These are phyloP conservation scores for Bruguiera hainesii DNA, from an alignment of 441 rosid genomes.

Conservation along the genomic window DNA sequence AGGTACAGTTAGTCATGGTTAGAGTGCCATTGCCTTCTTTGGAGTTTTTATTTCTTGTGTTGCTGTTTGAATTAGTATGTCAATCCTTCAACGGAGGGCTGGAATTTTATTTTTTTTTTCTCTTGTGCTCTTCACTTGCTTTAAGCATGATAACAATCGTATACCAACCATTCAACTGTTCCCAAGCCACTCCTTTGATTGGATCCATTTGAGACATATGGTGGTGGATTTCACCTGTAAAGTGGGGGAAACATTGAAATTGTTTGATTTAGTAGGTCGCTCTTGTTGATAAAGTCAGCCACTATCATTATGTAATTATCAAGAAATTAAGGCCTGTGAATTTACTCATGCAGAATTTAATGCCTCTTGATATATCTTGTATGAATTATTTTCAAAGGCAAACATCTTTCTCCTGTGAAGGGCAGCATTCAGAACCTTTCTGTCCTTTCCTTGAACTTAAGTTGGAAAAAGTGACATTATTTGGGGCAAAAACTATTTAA, in stretches of 20 bases:
- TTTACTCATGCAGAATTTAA: no score
- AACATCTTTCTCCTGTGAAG: neutral
- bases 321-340: neutral
- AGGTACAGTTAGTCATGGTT: slow-evolving; percentile 44
- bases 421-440: neutral
- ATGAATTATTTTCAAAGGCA: neutral
- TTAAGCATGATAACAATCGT: neutral
- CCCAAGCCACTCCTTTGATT: no score
- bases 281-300: neutral
- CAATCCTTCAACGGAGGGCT: neutral
- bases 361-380: neutral
- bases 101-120: neutral
- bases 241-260: no score
- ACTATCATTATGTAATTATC: no score
- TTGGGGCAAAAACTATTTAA: neutral
- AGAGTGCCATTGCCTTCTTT: neutral
- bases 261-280: no score
- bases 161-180: neutral
- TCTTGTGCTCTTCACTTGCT: neutral
- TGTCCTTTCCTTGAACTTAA: neutral
- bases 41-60: neutral
- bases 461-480: neutral
- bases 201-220: no score
- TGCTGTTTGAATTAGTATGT: neutral
- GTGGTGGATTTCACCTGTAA: no score